These are phyloP conservation scores for Sarocladium kiliense DNA, from an alignment of 2,329 filamentous ascomycete species.

Conservation along the genomic window DNA sequence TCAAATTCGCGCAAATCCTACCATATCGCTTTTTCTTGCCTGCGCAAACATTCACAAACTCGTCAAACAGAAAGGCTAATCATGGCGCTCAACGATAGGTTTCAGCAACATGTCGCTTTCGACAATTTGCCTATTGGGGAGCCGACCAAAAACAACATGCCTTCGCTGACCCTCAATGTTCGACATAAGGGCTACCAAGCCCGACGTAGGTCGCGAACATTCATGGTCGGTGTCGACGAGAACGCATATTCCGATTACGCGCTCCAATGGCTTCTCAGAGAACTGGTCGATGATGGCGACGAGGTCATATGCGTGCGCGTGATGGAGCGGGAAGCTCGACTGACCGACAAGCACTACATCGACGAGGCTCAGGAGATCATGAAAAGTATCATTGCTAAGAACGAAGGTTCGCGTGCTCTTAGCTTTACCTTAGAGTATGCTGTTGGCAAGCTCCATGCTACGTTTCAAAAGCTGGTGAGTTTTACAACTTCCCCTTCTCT, in stretches of 20 bases:
- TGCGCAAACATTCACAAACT: background rate
- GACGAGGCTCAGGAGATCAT: constrained; percentile 71
- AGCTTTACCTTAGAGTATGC: constrained; percentile 82
- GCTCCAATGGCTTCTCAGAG: constrained; percentile 85
- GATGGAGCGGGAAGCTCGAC: constrained; percentile 74
- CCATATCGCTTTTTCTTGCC: background rate
- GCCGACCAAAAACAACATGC: constrained; percentile 52
- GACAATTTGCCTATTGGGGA: constrained; percentile 55
- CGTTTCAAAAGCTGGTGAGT: constrained; percentile 83
- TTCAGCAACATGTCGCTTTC: constrained; percentile 55
- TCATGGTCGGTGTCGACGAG: constrained; percentile 86
- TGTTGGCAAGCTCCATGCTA: constrained; percentile 82
- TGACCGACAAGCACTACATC: constrained; percentile 66
- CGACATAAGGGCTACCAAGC: constrained; percentile 84
- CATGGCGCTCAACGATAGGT: constrained; percentile 43
- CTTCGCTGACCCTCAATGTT: constrained; percentile 75
- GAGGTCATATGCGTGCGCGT: constrained; percentile 88
- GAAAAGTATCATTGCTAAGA: constrained; percentile 72
- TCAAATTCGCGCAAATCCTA: constrained; percentile 1
- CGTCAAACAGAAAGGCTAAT: constrained; percentile 34
- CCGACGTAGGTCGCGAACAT: constrained; percentile 75
- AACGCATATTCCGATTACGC: constrained; percentile 91
- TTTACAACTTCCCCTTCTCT: background rate
- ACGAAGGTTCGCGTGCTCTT: constrained; percentile 73
- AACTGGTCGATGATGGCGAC: constrained; percentile 88